Evolutionary conservation across 2,329 filamentous ascomycete genomes (phyloP).

Genomic region (Whalleya microplaca): DNA sequence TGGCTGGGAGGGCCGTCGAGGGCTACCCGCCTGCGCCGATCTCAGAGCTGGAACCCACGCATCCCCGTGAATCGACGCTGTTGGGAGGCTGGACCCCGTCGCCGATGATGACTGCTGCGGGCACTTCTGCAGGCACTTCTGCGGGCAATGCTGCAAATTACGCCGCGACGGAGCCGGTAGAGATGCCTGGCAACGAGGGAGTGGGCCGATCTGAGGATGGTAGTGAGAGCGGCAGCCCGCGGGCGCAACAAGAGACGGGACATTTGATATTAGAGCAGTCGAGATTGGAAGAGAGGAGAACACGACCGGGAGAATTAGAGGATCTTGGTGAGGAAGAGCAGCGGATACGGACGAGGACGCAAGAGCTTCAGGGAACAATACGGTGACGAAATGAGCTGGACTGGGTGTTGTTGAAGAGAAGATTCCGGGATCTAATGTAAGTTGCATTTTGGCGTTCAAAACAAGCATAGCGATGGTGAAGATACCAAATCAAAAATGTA

Average conservation of each 20-base stretch:
- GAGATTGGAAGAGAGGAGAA: slow-evolving; percentile 14
- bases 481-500: not conserved
- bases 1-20: too few relatives aligned
- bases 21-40: too few relatives aligned
- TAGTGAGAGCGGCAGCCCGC: not conserved
- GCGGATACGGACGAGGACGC: slow-evolving; percentile 14
- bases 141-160: too few relatives aligned
- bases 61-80: too few relatives aligned
- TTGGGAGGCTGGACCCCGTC: too few relatives aligned
- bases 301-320: slow-evolving; percentile 10
- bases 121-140: too few relatives aligned
- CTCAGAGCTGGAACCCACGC: too few relatives aligned
- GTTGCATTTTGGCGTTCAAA: not conserved
- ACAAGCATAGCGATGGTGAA: not conserved
- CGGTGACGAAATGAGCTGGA: too few relatives aligned
- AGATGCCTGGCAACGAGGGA: too few relatives aligned
- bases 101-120: too few relatives aligned
- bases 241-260: slow-evolving; percentile 10
- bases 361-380: slow-evolving; percentile 5
- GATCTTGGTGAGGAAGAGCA: slow-evolving; percentile 20
- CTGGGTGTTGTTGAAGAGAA: too few relatives aligned
- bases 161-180: not conserved
- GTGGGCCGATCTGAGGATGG: too few relatives aligned
- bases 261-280: slow-evolving; percentile 7
- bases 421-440: not conserved